phyloP scores from a whole-genome alignment of 1,284 basidiomycete species.

The Papiliotrema fonsecae region DNA sequence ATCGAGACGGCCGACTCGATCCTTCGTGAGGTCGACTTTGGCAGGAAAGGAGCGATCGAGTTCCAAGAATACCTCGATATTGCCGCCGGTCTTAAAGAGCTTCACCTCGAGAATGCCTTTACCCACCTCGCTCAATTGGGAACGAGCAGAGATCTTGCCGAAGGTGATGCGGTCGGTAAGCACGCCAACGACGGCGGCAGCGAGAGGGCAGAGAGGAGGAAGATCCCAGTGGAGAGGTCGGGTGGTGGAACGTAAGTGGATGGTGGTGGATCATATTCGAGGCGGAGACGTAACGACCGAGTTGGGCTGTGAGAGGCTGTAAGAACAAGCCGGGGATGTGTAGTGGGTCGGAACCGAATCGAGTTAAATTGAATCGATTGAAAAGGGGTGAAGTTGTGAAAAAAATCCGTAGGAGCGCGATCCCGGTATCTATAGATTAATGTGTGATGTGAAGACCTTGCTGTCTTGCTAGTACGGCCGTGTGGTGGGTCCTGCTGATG shows the following conservation, averaged over 20 bases:
- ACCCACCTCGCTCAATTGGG: conserved; percentile 45
- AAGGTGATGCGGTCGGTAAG: conserved; percentile 27
- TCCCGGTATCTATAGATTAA: too few species aligned
- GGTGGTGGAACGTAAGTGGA: conserved; percentile 59
- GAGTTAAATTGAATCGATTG: too few species aligned
- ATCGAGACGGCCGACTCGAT: conserved; percentile 63
- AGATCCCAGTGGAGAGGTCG: conserved; percentile 79
- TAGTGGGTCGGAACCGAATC: too few species aligned
- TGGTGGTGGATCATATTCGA: too few species aligned
- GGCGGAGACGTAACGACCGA: too few species aligned
- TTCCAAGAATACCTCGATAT: conserved; percentile 80
- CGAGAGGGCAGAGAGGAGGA: conserved; percentile 50
- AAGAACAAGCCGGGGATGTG: too few species aligned
- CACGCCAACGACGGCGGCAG: conserved; percentile 41
- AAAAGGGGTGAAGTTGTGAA: too few species aligned
- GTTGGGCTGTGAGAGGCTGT: too few species aligned
- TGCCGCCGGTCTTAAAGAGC: conserved; percentile 74
- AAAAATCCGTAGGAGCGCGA: too few species aligned
- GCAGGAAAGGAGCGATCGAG: conserved; percentile 55
- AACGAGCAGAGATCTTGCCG: conserved; percentile 16
- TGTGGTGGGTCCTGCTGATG: too few species aligned
- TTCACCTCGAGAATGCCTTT: conserved; percentile 57
- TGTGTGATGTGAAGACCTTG: too few species aligned
- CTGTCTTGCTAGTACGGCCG: too few species aligned
- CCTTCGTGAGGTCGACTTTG: conserved; percentile 68